These are phyloP conservation scores for Panicum hallii DNA, from an alignment of 202 grass and related monocot species.

Conservation along the genomic window DNA sequence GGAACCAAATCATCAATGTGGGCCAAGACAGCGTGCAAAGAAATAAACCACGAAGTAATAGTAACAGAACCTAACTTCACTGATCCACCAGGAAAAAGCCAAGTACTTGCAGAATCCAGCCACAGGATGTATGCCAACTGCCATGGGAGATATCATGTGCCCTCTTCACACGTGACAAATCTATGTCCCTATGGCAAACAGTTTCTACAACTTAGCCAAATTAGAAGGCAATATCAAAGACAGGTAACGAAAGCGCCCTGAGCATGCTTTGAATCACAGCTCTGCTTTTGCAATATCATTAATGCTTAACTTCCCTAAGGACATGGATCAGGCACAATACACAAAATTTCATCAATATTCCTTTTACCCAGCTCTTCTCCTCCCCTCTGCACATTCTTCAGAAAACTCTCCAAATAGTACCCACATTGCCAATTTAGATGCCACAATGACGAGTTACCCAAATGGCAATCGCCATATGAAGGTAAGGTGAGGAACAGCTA, in stretches of 20 bases:
- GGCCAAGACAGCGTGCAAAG: not conserved
- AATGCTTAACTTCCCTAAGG: not conserved
- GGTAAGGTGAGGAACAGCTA: not conserved
- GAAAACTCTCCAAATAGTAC: not conserved
- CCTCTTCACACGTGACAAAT: not conserved
- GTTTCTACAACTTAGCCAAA: slow-evolving; percentile 5
- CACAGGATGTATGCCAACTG: not conserved
- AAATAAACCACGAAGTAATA: not conserved
- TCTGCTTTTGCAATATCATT: not conserved
- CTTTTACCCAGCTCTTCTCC: not conserved
- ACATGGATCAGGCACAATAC: not conserved
- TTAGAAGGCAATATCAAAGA: not conserved
- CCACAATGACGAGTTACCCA: not conserved
- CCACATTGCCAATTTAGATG: not conserved
- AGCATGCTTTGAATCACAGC: not conserved
- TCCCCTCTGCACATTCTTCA: not conserved
- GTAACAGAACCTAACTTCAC: not conserved
- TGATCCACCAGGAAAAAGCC: not conserved
- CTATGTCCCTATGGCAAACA: not conserved
- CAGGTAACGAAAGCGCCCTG: not conserved
- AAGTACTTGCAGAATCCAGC: not conserved
- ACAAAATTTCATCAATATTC: not conserved
- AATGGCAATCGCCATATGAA: not conserved
- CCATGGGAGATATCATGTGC: not conserved
- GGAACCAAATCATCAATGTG: not conserved